A percentile compares a stretch with the other conserved stretches of the same genome.
Evolutionary conservation across 805 yeast genomes (phyloP).

Genomic region (Kluyveromyces dobzhanskii): DNA sequence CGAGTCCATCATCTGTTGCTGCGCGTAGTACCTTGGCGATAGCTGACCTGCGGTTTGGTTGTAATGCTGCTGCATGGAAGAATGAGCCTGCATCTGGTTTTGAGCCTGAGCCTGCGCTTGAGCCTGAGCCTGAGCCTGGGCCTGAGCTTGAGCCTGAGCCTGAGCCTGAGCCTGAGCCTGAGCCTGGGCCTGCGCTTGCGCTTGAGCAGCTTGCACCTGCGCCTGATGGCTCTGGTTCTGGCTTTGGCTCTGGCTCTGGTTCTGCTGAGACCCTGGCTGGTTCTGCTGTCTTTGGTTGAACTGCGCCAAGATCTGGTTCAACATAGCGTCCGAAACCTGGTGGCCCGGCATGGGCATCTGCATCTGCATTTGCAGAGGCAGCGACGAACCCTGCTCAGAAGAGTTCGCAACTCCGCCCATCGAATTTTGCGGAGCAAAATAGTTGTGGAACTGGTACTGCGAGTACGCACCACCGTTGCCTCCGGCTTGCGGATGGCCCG

Average conservation of each 20-base stretch:
- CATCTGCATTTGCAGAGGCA: conserved; percentile 8
- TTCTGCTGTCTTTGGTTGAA: conserved; percentile 23
- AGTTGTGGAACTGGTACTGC: conserved; percentile 1
- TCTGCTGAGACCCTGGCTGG: not conserved
- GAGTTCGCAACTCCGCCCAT: not conserved
- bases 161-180: conserved; percentile 5
- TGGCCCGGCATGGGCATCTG: conserved; percentile 12
- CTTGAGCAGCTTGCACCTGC: conserved; percentile 5
- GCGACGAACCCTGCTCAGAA: not conserved
- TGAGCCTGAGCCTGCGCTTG: conserved; percentile 2
- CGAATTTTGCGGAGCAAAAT: conserved; percentile 1
- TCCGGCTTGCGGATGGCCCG: not conserved
- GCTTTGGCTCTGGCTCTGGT: conserved; percentile 4
- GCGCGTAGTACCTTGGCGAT: conserved; percentile 4
- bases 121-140: conserved; percentile 2
- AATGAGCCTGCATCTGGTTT: conserved; percentile 3
- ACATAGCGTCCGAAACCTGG: conserved; percentile 28
- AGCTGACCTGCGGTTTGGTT: conserved; percentile 1
- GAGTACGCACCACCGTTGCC: not conserved
- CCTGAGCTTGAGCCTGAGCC: conserved; percentile 3
- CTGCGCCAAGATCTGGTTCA: conserved; percentile 27
- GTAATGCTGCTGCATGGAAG: conserved; percentile 4
- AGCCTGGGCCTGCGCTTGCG: conserved; percentile 6
- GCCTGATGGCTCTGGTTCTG: conserved; percentile 4
- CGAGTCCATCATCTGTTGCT: conserved; percentile 4